Percentiles rank a stretch among this genome's conserved stretches.
phyloP scores from a whole-genome alignment of 768 basidiomycete species.

The Suillus brevipes region DNA sequence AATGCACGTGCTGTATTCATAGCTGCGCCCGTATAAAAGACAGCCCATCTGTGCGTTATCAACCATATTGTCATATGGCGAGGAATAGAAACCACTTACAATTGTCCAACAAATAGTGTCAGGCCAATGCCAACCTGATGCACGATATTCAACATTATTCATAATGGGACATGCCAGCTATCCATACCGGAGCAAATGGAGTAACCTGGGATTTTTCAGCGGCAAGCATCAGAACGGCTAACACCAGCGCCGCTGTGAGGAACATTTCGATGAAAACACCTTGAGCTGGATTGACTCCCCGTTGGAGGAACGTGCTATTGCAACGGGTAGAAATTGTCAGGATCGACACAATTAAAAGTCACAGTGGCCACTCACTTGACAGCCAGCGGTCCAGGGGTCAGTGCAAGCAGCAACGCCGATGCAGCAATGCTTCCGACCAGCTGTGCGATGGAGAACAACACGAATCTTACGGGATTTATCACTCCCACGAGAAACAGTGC shows the following conservation, averaged over 20 bases:
- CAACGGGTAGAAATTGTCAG: background rate
- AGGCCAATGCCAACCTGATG: slow-evolving; percentile 64
- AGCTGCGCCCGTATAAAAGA: slow-evolving; percentile 61
- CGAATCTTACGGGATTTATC: slow-evolving; percentile 54
- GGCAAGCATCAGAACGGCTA: slow-evolving; percentile 72
- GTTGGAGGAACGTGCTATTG: slow-evolving; percentile 47
- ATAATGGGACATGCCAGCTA: background rate
- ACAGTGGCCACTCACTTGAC: slow-evolving; percentile 47
- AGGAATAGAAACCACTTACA: slow-evolving; percentile 38
- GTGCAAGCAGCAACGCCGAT: slow-evolving; percentile 51
- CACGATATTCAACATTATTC: background rate
- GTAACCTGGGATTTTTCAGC: slow-evolving; percentile 68
- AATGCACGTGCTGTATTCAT: slow-evolving; percentile 73
- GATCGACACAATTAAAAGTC: background rate
- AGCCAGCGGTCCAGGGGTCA: slow-evolving; percentile 55
- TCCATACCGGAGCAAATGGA: slow-evolving; percentile 62
- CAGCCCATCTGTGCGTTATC: slow-evolving; percentile 46
- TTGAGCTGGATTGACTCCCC: slow-evolving; percentile 52
- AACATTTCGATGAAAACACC: slow-evolving; percentile 75
- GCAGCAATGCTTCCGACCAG: slow-evolving; percentile 60
- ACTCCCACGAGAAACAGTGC: slow-evolving; percentile 58
- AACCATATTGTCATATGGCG: background rate
- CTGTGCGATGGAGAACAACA: slow-evolving; percentile 63
- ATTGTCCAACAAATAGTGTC: slow-evolving; percentile 60
- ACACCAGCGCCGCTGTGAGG: slow-evolving; percentile 56